Evolutionary conservation across 331 rosid species (phyloP).

Genomic region (Telfairia occidentalis): DNA sequence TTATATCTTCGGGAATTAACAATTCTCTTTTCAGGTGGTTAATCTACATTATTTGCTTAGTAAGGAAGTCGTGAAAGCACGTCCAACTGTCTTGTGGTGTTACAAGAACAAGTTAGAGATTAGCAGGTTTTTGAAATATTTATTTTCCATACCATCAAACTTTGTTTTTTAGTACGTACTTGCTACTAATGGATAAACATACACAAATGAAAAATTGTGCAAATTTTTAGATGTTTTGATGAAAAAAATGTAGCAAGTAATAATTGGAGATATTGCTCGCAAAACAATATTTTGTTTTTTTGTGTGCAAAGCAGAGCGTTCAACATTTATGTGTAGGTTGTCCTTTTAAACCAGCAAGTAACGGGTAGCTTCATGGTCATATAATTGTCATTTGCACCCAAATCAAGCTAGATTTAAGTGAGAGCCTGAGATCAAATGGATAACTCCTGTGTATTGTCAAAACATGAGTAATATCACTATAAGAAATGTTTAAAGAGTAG

Average conservation of each 20-base stretch:
- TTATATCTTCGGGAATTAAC: not conserved
- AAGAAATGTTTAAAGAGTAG: not conserved
- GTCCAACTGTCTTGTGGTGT: not conserved
- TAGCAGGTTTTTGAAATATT: not conserved
- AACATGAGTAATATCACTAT: no score
- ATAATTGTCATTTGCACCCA: not conserved
- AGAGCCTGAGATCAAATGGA: not conserved
- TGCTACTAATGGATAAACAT: not conserved
- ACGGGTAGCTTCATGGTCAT: not conserved
- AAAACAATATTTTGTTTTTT: not conserved
- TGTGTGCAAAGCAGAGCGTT: not conserved
- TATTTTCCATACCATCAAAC: not conserved
- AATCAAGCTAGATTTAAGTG: not conserved
- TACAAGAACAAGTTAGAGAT: not conserved
- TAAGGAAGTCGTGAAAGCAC: not conserved
- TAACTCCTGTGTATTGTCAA: no score
- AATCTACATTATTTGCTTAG: not conserved
- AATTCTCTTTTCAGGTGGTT: not conserved
- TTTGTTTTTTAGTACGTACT: not conserved
- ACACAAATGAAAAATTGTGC: not conserved
- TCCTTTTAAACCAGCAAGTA: not conserved
- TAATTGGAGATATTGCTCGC: not conserved
- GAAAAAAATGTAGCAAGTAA: not conserved
- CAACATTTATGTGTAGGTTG: not conserved
- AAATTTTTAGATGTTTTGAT: not conserved